Base-by-base conservation (phyloP, 345 rosid species). In the Populus pruinosa region DNA sequence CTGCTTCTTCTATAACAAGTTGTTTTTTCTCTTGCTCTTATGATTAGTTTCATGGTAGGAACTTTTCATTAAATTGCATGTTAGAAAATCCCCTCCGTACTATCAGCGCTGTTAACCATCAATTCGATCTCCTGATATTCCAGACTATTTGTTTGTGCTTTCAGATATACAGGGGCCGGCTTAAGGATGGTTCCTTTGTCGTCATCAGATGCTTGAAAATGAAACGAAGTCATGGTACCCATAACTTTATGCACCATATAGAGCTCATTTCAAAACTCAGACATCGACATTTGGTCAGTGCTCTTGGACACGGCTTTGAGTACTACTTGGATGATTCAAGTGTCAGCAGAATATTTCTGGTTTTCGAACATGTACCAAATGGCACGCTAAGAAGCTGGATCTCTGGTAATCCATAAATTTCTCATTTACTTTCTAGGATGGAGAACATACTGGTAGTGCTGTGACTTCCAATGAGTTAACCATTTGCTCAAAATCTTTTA, bases 321-420 rank as follows among this genome's bases (percentile, higher is more conserved):
- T 93, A 93, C 84, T 93, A 96, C 88, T 87, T 93, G 79, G 97
- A 93, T 77, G 97, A 96, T 83, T 92, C 98, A 39, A 92, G 92
- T 29, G 95, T 96, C 83, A 93, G 97, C 87, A 92, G 97, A 89
- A 87, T 91, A 81, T 96, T 96, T 79, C 89, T 91, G 18, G 84
- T 93, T 43, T 93, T 96, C 13, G 98, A 96, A 86, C 90, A 91
- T 64, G 96, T 93, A 72, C 94, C 92, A 64, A 93, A 92, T 76
- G 98, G 97, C 75, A 91, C 86, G 13, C 85, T 96, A 72, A 89
- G 97, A 80, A 88, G 88, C 87, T 92, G 99, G 97, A 85, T 92
- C 68, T 89, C 97, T 18, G 97, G 99, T 96, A 89, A 80, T 77
- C 38, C 67, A 64, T 5, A 17, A 77, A 80, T 73, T 36, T 65